Base-by-base conservation (phyloP, 306 rosid genomes). In the Gillenia trifoliata region DNA sequence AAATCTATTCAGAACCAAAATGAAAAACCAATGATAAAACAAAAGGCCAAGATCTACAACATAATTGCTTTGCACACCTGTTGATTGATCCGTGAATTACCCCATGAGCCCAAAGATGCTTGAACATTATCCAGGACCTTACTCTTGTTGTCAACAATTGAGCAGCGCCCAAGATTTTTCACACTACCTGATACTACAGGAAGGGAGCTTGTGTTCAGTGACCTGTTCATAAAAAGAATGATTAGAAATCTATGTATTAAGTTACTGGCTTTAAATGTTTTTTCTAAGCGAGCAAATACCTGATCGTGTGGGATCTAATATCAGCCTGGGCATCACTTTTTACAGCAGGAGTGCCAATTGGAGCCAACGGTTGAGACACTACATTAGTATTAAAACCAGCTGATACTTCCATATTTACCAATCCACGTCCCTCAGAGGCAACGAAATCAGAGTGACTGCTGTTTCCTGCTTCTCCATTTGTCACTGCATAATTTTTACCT, bases 341-440 rank as follows among this genome's bases (percentile, higher is more conserved):
- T 89, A 91, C 73, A 80, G 96, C 86, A 75, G 97, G 93, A 17
- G 96, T 90, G 66, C 98, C 96, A 75, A 94, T 91, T 68, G 98
- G 97, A 84, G 96, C 94, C 77, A 93, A 80, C 23, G 85, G 86
- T 78, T 88, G 97, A 75, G 94, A 83, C 75, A 74, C 38, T 8
- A 70, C 25, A 77, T 80, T 78, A 68, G 93, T 71, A 78, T 81
- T 90, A 85, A 83, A 83, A 78, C 90, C 94, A 79, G 90, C 75
- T 60, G 94, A 84, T 22, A 84, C 79, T 81, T 89, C 92, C 74
- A 66, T 56, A 74, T 83, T 85, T 40, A 79, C 76, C 82, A 65
- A 65, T 74, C 79, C 85, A 56, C 71, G 79, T 72, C 86, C 88
- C 60, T 88, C 92, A 28, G 90, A 16, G 69, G 81, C 85, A 83